phyloP scores from a whole-genome alignment of 2,329 filamentous ascomycete species.

The Cladosporium sp. region DNA sequence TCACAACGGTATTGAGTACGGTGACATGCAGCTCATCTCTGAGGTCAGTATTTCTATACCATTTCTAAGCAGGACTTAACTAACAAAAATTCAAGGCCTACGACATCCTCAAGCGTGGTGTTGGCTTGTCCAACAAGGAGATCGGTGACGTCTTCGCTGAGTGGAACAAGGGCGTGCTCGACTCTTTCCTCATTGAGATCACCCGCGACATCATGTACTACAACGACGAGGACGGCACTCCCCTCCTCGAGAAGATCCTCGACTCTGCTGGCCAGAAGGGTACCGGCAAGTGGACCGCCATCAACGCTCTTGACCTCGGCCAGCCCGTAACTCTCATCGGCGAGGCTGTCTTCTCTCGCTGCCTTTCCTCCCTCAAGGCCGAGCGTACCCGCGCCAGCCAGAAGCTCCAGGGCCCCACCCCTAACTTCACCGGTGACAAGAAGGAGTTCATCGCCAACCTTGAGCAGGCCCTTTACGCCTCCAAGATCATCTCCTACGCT shows the following conservation, averaged over 20 bases:
- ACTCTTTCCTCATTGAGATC: constrained; percentile 99
- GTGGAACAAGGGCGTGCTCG: constrained; percentile 98
- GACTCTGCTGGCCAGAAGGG: constrained; percentile 99
- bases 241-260: constrained; percentile 97
- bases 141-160: constrained; percentile 91
- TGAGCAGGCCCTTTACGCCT: constrained; percentile 97
- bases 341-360: constrained; percentile 93
- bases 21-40: constrained; percentile 99
- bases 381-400: constrained; percentile 83
- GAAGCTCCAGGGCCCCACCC: constrained; percentile 75
- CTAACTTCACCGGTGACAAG: constrained; percentile 86
- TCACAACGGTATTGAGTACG: constrained; percentile 99
- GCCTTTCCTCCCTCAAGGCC: constrained; percentile 89
- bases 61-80: neutral
- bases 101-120: constrained; percentile 98
- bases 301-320: constrained; percentile 97
- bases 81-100: constrained; percentile 72
- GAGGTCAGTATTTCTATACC: constrained; percentile 65
- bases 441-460: constrained; percentile 93
- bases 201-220: constrained; percentile 98
- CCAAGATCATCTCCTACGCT: constrained; percentile 99
- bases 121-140: constrained; percentile 86
- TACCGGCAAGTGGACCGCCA: constrained; percentile 99
- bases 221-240: constrained; percentile 89
- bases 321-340: constrained; percentile 98